Base-by-base conservation (phyloP, 768 basidiomycete species). In the Serendipita sp. region DNA sequence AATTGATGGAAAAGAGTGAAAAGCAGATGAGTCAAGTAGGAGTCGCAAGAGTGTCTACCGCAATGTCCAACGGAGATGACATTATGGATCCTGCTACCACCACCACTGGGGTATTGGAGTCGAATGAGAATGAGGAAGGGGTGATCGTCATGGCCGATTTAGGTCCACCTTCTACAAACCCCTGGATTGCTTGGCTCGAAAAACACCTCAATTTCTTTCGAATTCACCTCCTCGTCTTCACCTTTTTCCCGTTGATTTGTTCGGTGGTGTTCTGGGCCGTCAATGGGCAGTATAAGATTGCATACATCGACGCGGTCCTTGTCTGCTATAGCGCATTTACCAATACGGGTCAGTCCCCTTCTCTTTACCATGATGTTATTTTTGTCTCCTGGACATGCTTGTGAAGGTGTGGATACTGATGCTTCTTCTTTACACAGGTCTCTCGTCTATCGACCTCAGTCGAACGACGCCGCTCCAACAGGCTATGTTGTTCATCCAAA, bases 141-240 rank as follows among this genome's bases (percentile, higher is more conserved):
- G 48, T 8, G 5, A 51, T 51, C 48, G 48, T 51, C 48, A 32
- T 51, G 30, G 48, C n/a, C 18, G 48, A 18, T 51, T 32, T 5
- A 16, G 48, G n/a, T 5, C 48, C 18, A 8, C 7, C 8, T 5
- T 18, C 18, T 5, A 51, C 7, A 5, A 18, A 7, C n/a, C 48
- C 48, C 8, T 51, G 48, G 48, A n/a, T 51, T 32, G 35, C 23
- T 8, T 32, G 56, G 56, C 8, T 15, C 3, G 23, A 35, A 8
- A 60, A 60, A n/a, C 73, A 74, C 66, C 74, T 78, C 65, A 81
- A 81, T 70, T 81, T 81, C 68, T 81, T 78, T 66, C 74, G 80
- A 15, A 70, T 79, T 10, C 80, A 32, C 28, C 56, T 60, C 23
- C 56, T 60, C 34, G 56, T 36, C 3, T 60, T 60, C 35, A 60